Percentiles rank a stretch among this genome's conserved stretches.
These are phyloP conservation scores for Penicillium sp. DNA, from an alignment of 2,329 filamentous ascomycete species.

Conservation along the genomic window DNA sequence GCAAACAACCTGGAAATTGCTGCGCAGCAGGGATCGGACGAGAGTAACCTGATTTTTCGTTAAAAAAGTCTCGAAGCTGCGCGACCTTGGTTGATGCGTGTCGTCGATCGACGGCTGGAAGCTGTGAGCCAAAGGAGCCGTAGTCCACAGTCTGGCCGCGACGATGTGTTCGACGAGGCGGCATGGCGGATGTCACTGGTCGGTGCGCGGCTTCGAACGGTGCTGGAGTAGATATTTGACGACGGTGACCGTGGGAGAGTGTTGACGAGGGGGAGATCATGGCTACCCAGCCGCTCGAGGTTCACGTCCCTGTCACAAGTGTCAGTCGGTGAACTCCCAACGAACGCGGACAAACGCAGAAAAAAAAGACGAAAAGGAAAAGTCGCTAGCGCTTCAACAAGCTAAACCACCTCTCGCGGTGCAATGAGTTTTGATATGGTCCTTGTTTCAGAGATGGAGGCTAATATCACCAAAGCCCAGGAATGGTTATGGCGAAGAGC, in stretches of 20 bases:
- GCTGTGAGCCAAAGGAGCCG: constrained; percentile 56
- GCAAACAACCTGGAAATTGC: constrained; percentile 14
- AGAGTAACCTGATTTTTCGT: constrained; percentile 28
- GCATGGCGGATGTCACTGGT: constrained; percentile 53
- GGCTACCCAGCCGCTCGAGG: constrained; percentile 32
- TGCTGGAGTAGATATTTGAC: constrained; percentile 82
- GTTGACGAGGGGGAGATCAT: constrained; percentile 25
- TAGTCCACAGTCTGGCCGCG: constrained; percentile 82
- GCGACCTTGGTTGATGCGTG: constrained; percentile 24
- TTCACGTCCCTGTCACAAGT: constrained; percentile 60
- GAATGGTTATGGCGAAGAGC: neutral
- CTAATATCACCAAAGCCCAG: neutral
- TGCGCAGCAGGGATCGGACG: constrained; percentile 14
- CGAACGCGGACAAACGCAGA: constrained; percentile 12
- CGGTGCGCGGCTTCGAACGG: constrained; percentile 64
- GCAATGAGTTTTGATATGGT: neutral
- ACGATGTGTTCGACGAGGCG: constrained; percentile 58
- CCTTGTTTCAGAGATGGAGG: too few species aligned
- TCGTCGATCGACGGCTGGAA: constrained; percentile 16
- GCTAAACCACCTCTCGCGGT: constrained; percentile 4
- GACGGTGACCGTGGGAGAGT: constrained; percentile 63
- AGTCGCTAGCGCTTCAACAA: constrained; percentile 20
- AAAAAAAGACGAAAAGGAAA: constrained; percentile 14
- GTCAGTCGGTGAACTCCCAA: constrained; percentile 47
- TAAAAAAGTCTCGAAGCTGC: constrained; percentile 28